Percentiles rank a stretch among this genome's conserved stretches.
Conservation (phyloP, 179 eudicot species). For the Vitellaria paradoxa region DNA sequence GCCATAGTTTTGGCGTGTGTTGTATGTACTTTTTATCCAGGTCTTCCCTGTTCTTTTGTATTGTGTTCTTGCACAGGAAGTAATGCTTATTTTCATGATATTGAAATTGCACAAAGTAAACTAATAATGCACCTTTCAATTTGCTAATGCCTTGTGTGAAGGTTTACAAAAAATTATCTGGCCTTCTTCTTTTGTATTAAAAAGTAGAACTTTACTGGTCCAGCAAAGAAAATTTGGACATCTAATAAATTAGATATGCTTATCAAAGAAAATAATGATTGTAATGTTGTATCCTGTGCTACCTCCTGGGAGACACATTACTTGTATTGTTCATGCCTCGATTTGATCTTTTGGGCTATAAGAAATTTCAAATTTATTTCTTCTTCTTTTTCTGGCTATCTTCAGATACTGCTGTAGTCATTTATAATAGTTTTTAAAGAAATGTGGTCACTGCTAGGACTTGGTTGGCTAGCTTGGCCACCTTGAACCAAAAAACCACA, state of each 20-base stretch:
- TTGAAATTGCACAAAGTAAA: not conserved
- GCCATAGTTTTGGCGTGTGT: slow-evolving; percentile 83
- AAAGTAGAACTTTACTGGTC: not conserved
- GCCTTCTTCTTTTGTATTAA: not conserved
- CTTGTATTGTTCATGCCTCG: not conserved
- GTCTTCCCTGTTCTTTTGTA: slow-evolving; percentile 20
- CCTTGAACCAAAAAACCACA: not conserved
- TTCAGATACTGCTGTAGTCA: not conserved
- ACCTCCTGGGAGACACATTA: not conserved
- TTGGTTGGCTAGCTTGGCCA: not conserved
- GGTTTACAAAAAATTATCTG: not conserved
- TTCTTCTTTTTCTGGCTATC: not conserved
- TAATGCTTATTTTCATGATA: not conserved
- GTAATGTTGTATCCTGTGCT: slow-evolving; percentile 4
- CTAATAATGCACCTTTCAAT: not conserved
- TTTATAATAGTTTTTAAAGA: not conserved
- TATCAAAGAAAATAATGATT: not conserved
- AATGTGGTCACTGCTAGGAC: not conserved
- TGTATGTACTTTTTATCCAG: slow-evolving; percentile 57
- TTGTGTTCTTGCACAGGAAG: not conserved
- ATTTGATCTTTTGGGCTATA: not conserved
- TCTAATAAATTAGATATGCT: not conserved
- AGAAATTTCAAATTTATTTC: not conserved
- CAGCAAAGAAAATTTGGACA: not conserved
- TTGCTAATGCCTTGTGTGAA: not conserved